A percentile compares a stretch with the other conserved stretches of the same genome.
Conservation (phyloP, 441 rosid species). For the Arabidopsis hybrid region DNA sequence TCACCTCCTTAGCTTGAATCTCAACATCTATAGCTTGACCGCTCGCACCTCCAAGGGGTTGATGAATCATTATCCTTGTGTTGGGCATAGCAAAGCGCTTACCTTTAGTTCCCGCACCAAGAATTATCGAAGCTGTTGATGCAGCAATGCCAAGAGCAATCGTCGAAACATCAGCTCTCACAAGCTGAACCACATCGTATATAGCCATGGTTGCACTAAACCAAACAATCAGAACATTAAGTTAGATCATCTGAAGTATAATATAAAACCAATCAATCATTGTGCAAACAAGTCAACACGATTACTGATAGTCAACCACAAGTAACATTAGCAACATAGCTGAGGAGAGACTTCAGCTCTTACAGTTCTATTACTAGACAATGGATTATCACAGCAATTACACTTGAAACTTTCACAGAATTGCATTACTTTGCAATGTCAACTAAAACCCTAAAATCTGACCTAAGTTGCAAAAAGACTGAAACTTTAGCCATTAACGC, state of each 20-base stretch:
- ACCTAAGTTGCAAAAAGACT: slow-evolving; percentile 12
- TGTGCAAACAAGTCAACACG: background rate
- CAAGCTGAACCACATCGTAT: slow-evolving; percentile 86
- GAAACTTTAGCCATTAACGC: slow-evolving; percentile 9
- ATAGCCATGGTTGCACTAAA: slow-evolving; percentile 95
- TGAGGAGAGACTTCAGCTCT: slow-evolving; percentile 5
- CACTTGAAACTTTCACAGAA: background rate
- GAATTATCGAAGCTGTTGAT: slow-evolving; percentile 88
- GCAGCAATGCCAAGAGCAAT: slow-evolving; percentile 88
- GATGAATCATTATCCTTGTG: slow-evolving; percentile 92
- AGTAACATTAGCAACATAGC: background rate
- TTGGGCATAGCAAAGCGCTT: slow-evolving; percentile 98
- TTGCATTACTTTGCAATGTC: background rate
- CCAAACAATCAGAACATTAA: slow-evolving; percentile 16
- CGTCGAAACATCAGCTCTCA: slow-evolving; percentile 94
- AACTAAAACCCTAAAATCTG: slow-evolving; percentile 11
- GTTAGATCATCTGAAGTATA: slow-evolving; percentile 28
- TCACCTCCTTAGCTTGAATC: slow-evolving; percentile 83
- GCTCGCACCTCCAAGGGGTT: slow-evolving; percentile 90
- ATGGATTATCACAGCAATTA: background rate
- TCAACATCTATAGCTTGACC: slow-evolving; percentile 87
- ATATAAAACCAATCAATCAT: background rate
- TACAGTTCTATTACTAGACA: background rate
- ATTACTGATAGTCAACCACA: background rate
- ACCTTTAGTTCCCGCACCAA: slow-evolving; percentile 92